Conservation (phyloP, 2,329 filamentous ascomycete genomes). For the Sarocladium brachiariae region DNA sequence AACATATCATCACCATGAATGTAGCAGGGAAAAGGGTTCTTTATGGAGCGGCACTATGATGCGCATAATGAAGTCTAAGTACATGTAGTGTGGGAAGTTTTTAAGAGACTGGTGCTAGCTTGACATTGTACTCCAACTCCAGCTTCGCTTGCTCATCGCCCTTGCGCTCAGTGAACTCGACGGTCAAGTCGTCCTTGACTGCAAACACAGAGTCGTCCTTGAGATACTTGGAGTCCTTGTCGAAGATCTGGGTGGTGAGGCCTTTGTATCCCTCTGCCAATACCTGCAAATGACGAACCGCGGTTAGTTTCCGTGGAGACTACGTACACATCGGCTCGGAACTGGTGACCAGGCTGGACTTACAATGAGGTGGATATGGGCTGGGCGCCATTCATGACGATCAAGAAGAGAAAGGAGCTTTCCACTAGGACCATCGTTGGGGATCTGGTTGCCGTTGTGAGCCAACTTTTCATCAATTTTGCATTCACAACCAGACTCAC, state of each 20-base stretch:
- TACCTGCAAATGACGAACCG: conserved; percentile 23
- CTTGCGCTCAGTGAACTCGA: conserved; percentile 25
- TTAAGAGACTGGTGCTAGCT: conserved; percentile 25
- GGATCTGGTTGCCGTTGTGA: conserved; percentile 18
- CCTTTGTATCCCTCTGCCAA: conserved; percentile 49
- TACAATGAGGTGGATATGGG: conserved; percentile 47
- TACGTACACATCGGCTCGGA: too few species aligned
- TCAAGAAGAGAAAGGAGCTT: conserved; percentile 39
- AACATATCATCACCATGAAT: too few species aligned
- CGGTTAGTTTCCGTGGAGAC: too few species aligned
- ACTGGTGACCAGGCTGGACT: conserved; percentile 1
- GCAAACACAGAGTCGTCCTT: conserved; percentile 39
- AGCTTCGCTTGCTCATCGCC: conserved; percentile 38
- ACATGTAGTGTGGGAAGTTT: neutral
- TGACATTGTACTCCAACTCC: conserved; percentile 53
- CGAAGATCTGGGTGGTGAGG: conserved; percentile 63
- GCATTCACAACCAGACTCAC: conserved; percentile 35
- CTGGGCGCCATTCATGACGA: conserved; percentile 40
- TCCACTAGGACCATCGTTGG: conserved; percentile 49
- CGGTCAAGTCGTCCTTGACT: conserved; percentile 36
- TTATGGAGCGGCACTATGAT: too few species aligned
- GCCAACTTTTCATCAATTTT: too few species aligned
- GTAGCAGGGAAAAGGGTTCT: too few species aligned
- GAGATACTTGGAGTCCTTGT: conserved; percentile 39
- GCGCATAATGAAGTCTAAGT: too few species aligned